Conservation (phyloP, 352 stramenopile genomes). For the Pythium sukuiense region DNA sequence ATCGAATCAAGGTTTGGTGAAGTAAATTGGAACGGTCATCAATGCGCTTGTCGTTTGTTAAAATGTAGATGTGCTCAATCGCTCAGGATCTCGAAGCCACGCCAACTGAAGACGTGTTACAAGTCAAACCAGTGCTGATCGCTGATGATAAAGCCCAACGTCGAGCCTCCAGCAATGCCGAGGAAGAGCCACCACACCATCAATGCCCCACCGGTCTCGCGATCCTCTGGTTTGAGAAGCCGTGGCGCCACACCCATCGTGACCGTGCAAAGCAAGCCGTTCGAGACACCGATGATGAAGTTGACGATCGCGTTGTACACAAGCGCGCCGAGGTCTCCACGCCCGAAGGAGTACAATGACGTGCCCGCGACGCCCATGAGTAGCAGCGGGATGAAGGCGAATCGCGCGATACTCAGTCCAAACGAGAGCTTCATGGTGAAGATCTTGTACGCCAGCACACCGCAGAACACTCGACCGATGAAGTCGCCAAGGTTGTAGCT, state of each 20-base stretch:
- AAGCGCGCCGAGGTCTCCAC: constrained; percentile 14
- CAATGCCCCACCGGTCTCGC: constrained; percentile 34
- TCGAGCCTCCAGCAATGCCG: constrained; percentile 33
- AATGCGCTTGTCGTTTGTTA: too few species aligned
- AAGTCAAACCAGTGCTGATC: constrained; percentile 30
- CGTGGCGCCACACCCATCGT: constrained; percentile 35
- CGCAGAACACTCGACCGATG: constrained; percentile 33
- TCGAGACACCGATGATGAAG: constrained; percentile 33
- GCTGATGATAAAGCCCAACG: constrained; percentile 32
- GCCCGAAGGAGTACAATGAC: constrained; percentile 28
- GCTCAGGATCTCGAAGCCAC: too few species aligned
- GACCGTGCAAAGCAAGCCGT: constrained; percentile 33
- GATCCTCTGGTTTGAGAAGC: constrained; percentile 31
- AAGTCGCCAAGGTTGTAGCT: constrained; percentile 41
- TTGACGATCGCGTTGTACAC: constrained; percentile 23
- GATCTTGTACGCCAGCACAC: constrained; percentile 30
- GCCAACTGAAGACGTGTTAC: background rate
- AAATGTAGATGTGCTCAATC: too few species aligned
- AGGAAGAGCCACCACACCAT: constrained; percentile 39
- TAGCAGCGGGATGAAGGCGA: constrained; percentile 31
- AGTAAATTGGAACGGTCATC: too few species aligned
- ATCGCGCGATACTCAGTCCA: constrained; percentile 21
- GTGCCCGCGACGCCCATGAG: constrained; percentile 27
- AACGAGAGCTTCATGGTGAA: constrained; percentile 30
- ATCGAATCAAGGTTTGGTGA: background rate